These are phyloP conservation scores for Fusarium sp. DNA, from an alignment of 2,329 filamentous ascomycete genomes.

Conservation along the genomic window DNA sequence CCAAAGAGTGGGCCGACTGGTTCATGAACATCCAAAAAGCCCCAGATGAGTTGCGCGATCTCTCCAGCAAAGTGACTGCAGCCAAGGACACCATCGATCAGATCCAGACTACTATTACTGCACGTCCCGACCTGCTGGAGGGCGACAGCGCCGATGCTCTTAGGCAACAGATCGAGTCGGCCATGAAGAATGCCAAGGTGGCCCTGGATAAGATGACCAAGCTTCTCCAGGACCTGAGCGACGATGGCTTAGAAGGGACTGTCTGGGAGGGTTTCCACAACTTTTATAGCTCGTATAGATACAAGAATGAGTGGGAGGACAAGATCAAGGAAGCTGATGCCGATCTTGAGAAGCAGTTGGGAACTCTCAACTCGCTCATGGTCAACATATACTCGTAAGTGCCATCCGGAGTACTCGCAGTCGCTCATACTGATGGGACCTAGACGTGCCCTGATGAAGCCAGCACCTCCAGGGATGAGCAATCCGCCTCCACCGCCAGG, in stretches of 20 bases:
- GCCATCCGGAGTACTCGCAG: neutral
- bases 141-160: slow-evolving; percentile 45
- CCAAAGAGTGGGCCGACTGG: slow-evolving; percentile 52
- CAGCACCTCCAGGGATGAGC: slow-evolving; percentile 34
- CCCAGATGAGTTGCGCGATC: slow-evolving; percentile 46
- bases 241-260: slow-evolving; percentile 36
- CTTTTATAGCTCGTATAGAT: slow-evolving; percentile 51
- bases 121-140: slow-evolving; percentile 47
- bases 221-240: slow-evolving; percentile 45
- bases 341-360: slow-evolving; percentile 46
- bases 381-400: slow-evolving; percentile 51
- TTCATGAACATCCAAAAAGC: slow-evolving; percentile 48
- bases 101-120: slow-evolving; percentile 45
- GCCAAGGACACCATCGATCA: slow-evolving; percentile 49
- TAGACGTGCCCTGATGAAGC: slow-evolving; percentile 48
- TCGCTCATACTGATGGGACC: neutral
- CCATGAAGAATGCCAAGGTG: slow-evolving; percentile 42
- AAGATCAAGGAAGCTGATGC: slow-evolving; percentile 48
- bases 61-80: slow-evolving; percentile 44
- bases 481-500: slow-evolving; percentile 28
- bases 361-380: slow-evolving; percentile 46
- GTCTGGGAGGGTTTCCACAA: slow-evolving; percentile 41
- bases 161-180: slow-evolving; percentile 46
- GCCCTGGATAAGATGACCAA: slow-evolving; percentile 48
- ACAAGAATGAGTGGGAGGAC: slow-evolving; percentile 49